A percentile compares a stretch with the other conserved stretches of the same genome.
These are phyloP conservation scores for Dothideomycetes sp. DNA, from an alignment of 2,329 filamentous ascomycete genomes.

Conservation along the genomic window DNA sequence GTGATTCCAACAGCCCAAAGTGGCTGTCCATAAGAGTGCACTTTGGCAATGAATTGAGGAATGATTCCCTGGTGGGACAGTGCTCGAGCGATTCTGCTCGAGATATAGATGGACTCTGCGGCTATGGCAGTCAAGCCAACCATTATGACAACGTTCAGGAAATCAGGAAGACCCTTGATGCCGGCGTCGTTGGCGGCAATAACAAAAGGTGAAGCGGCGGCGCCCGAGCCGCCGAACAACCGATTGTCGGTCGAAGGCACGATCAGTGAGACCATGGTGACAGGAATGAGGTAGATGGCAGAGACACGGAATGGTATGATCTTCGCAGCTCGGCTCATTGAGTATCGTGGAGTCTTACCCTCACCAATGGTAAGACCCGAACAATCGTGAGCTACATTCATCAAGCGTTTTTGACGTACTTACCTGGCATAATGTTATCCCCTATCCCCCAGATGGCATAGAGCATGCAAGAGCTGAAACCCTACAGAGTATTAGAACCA, in stretches of 20 bases:
- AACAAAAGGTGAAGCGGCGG: slow-evolving; percentile 49
- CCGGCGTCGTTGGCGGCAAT: slow-evolving; percentile 50
- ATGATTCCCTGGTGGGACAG: slow-evolving; percentile 41
- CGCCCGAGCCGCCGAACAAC: slow-evolving; percentile 27
- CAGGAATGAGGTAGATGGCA: slow-evolving; percentile 25
- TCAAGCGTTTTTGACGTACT: too few species aligned
- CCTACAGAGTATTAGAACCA: too few species aligned
- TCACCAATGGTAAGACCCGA: slow-evolving; percentile 32
- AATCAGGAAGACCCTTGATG: slow-evolving; percentile 45
- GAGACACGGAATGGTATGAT: slow-evolving; percentile 29
- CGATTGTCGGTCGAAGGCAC: slow-evolving; percentile 18
- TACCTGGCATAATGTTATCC: slow-evolving; percentile 25
- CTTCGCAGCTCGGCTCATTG: slow-evolving; percentile 30
- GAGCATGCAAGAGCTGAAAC: slow-evolving; percentile 34
- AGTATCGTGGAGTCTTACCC: slow-evolving; percentile 26
- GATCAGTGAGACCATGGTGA: slow-evolving; percentile 19
- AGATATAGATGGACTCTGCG: slow-evolving; percentile 33
- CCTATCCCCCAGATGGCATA: not conserved
- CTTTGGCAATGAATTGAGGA: slow-evolving; percentile 30
- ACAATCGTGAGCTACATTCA: too few species aligned
- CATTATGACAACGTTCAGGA: slow-evolving; percentile 53
- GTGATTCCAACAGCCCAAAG: slow-evolving; percentile 34
- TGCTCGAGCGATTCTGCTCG: slow-evolving; percentile 58
- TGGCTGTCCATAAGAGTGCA: slow-evolving; percentile 32
- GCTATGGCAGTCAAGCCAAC: slow-evolving; percentile 48